phyloP scores from a whole-genome alignment of 2,329 filamentous ascomycete species.

The Aureobasidium sp. region DNA sequence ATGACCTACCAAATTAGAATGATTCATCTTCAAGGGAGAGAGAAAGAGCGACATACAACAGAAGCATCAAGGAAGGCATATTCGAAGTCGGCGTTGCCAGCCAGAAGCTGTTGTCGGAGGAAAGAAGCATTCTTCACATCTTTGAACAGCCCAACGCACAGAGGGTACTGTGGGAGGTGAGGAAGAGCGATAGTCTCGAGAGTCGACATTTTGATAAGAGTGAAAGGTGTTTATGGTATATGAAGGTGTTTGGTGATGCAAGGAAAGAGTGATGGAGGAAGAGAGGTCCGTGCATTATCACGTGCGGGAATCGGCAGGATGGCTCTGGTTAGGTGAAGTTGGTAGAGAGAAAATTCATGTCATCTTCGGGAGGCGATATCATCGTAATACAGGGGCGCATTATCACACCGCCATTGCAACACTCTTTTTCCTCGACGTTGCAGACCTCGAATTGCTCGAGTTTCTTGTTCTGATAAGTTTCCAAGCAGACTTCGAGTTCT shows the following conservation, averaged over 20 bases:
- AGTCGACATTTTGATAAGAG: conserved; percentile 30
- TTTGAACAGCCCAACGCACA: conserved; percentile 68
- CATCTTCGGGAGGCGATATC: not conserved
- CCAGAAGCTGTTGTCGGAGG: conserved; percentile 75
- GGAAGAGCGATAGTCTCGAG: conserved; percentile 65
- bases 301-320: not conserved
- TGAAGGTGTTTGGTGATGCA: not conserved
- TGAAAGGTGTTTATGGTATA: not conserved
- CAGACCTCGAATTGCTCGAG: not conserved
- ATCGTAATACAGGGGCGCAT: not conserved
- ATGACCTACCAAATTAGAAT: conserved; percentile 45
- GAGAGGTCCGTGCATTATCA: not conserved
- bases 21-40: too few species aligned
- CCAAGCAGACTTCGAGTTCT: not conserved
- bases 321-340: not conserved
- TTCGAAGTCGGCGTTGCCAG: conserved; percentile 75
- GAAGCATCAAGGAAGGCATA: conserved; percentile 89
- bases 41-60: conserved; percentile 42
- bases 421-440: not conserved
- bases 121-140: conserved; percentile 69
- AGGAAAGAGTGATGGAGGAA: not conserved
- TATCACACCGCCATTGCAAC: not conserved
- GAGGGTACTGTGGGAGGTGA: conserved; percentile 60
- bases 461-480: not conserved
- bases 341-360: conserved; percentile 6